phyloP scores from a whole-genome alignment of 2,329 filamentous ascomycete species.

The Pseudophaeomoniella oleicola region DNA sequence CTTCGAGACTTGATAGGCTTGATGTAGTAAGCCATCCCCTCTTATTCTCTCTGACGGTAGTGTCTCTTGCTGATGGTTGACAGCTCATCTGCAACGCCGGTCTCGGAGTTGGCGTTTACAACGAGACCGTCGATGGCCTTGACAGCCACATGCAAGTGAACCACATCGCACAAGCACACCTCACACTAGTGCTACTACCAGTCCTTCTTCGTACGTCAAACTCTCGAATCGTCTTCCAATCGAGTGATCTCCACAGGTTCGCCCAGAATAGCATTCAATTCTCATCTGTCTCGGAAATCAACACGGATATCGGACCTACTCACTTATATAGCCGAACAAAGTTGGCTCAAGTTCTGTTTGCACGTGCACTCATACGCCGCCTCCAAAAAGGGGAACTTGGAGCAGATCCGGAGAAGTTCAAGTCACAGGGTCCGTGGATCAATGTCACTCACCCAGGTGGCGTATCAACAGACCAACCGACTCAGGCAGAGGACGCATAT shows the following conservation, averaged over 20 bases:
- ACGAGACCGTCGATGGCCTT: constrained; percentile 34
- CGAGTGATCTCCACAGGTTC: constrained; percentile 32
- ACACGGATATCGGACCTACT: constrained; percentile 32
- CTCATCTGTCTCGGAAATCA: constrained; percentile 30
- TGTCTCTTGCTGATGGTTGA: constrained; percentile 17
- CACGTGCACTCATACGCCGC: constrained; percentile 25
- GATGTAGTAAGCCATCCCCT: constrained; percentile 20
- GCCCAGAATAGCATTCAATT: constrained; percentile 25
- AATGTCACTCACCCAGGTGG: constrained; percentile 36
- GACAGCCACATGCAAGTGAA: constrained; percentile 38
- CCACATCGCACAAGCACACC: constrained; percentile 34
- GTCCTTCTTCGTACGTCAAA: constrained; percentile 28
- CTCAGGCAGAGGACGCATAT: constrained; percentile 36
- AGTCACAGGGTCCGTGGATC: constrained; percentile 23
- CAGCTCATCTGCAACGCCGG: constrained; percentile 34
- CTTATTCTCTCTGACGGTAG: not conserved
- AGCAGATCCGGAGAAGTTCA: constrained; percentile 8
- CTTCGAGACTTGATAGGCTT: constrained; percentile 25
- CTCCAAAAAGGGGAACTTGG: constrained; percentile 22
- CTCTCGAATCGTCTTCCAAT: constrained; percentile 33
- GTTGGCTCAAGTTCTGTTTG: constrained; percentile 33
- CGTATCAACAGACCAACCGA: constrained; percentile 31
- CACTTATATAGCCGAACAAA: constrained; percentile 36
- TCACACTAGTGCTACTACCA: constrained; percentile 31
- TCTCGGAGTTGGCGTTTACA: constrained; percentile 33